Base-by-base conservation (phyloP, 208 protist species). In the Acanthamoeba triangularis region DNA sequence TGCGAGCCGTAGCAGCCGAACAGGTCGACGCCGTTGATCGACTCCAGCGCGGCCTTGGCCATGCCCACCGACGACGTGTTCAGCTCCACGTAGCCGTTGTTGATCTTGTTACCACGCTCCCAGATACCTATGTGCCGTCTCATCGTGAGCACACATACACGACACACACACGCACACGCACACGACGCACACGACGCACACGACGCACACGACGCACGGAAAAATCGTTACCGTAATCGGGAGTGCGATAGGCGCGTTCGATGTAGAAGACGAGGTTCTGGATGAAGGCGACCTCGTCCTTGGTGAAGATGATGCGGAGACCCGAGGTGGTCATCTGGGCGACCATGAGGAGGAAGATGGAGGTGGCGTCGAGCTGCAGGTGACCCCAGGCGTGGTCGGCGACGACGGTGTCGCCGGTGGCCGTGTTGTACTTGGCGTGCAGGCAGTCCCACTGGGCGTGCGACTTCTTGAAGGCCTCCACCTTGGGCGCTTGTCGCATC, bases 221-320 rank as follows among this genome's bases (percentile, higher is more conserved):
- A 54, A 54, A 6, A 54, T 10, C 10, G 49, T 54, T 54, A 54
- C 96, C 96, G 56, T 96, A 96, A 90, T 96, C 96, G 20, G 96
- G 96, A 8, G 87, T 96, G 52, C 78, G 93, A 49, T 96, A 96
- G n/a, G 96, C 96, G 63, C 33, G 35, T 72, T 96, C 88, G 63
- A 96, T 96, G 80, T 96, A 96, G 74, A 88, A 96, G 37, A 96
- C 96, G 35, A 96, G 84, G 94, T 96, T 96, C 74, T 96, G 96
- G 10, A 96, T 49, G 54, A 96, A 95, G 20, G 88, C 59, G 25
- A 96, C 96, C 61, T 96, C 96, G 84, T 96, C 94, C 28, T 90
- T 59, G 25, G 85, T 95, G 56, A 67, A 95, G 13, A 96, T 78
- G 59, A 96, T 96, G 37, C 96, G 94, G 33, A 96, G 37, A 6